A percentile compares a stretch with the other conserved stretches of the same genome.
Evolutionary conservation across 441 rosid genomes (phyloP).

Genomic region (Pelargonium citronellum): DNA sequence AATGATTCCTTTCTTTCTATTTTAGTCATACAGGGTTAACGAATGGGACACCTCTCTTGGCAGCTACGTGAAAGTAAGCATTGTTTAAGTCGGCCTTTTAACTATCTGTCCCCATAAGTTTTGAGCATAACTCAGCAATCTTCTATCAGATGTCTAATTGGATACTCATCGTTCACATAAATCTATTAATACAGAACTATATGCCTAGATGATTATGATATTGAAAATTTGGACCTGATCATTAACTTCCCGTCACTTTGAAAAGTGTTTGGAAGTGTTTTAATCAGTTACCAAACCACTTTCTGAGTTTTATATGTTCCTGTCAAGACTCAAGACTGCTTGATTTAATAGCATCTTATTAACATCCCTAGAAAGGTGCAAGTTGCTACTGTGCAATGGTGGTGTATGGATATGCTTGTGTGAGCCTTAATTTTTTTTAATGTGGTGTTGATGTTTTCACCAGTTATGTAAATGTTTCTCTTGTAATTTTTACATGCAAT

Average conservation of each 20-base stretch:
- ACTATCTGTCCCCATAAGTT: background rate
- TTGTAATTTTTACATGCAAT: background rate
- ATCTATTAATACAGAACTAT: too few species aligned
- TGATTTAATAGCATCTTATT: too few species aligned
- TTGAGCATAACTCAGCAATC: too few species aligned
- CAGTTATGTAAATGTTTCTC: background rate
- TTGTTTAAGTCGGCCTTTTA: background rate
- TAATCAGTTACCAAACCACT: too few species aligned
- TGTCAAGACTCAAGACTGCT: too few species aligned
- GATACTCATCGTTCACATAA: too few species aligned
- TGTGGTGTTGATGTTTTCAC: background rate
- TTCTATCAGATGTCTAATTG: too few species aligned
- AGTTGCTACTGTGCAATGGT: too few species aligned
- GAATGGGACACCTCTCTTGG: conserved; percentile 83
- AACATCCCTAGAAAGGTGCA: too few species aligned
- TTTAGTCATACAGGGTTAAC: conserved; percentile 61
- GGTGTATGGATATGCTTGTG: too few species aligned
- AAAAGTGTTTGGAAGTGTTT: background rate
- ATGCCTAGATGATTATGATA: background rate
- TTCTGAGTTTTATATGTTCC: too few species aligned
- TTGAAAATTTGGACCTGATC: background rate
- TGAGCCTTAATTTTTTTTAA: background rate
- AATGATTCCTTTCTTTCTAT: conserved; percentile 21
- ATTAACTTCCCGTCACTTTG: background rate
- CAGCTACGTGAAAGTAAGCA: conserved; percentile 68